Evolutionary conservation across 164 flowering plant genomes (phyloP).

Genomic region (Stephania japonica): DNA sequence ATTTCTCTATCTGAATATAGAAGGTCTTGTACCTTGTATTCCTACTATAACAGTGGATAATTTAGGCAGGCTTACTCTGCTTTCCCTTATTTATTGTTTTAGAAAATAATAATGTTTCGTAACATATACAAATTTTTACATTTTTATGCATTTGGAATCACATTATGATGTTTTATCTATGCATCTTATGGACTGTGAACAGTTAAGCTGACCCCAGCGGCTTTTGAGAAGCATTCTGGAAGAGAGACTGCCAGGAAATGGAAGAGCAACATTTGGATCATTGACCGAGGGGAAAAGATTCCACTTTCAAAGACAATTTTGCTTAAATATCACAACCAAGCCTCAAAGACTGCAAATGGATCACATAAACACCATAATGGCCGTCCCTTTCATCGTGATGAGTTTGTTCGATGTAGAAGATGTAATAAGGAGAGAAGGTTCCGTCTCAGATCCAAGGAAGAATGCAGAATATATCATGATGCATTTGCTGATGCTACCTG

Average conservation of each 20-base stretch:
- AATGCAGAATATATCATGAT: conserved; percentile 76
- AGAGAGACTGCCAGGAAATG: conserved; percentile 79
- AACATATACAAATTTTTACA: not conserved
- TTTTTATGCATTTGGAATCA: not conserved
- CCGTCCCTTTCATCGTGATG: conserved; percentile 63
- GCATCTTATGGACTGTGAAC: conserved; percentile 9
- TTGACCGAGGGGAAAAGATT: conserved; percentile 70
- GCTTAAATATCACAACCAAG: conserved; percentile 69
- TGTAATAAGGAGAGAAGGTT: conserved; percentile 82
- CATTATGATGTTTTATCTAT: not conserved
- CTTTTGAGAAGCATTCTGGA: conserved; percentile 91
- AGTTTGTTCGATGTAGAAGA: conserved; percentile 55
- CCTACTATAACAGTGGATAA: not conserved
- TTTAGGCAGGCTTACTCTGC: not conserved
- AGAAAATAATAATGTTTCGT: not conserved
- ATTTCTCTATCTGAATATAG: no score
- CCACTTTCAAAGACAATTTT: conserved; percentile 60
- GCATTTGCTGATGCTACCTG: conserved; percentile 53
- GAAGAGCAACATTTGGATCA: conserved; percentile 87
- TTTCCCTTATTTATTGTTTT: not conserved
- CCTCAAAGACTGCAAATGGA: conserved; percentile 42
- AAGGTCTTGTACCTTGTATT: not conserved
- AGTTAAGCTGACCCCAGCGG: conserved; percentile 82
- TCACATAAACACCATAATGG: conserved; percentile 45
- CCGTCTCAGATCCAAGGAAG: conserved; percentile 71